Evolutionary conservation across 768 basidiomycete genomes (phyloP).

Genomic region (Russula vinacea): DNA sequence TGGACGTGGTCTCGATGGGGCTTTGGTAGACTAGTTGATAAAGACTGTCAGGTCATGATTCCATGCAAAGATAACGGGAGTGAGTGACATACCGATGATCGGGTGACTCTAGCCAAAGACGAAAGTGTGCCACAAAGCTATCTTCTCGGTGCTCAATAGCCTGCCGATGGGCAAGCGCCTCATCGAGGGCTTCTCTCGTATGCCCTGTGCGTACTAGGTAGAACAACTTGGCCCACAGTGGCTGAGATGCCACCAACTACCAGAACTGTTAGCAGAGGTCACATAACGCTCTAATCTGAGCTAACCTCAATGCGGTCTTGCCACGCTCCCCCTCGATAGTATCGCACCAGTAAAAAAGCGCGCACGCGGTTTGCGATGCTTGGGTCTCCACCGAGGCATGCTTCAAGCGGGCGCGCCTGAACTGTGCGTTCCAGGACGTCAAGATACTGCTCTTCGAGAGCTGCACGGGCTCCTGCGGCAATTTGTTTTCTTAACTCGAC

Average conservation of each 20-base stretch:
- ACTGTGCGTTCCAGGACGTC: constrained; percentile 79
- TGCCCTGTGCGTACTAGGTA: constrained; percentile 89
- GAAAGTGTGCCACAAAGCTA: constrained; percentile 79
- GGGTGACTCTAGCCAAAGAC: constrained; percentile 75
- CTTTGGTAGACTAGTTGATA: constrained; percentile 55
- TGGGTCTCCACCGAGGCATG: constrained; percentile 86
- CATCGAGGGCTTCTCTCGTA: constrained; percentile 71
- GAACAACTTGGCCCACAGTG: constrained; percentile 92
- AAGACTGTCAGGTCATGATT: constrained; percentile 10
- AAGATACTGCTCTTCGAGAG: constrained; percentile 88
- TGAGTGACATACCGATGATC: constrained; percentile 60
- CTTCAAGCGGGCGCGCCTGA: constrained; percentile 77
- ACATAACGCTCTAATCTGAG: constrained; percentile 4
- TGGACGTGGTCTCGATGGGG: constrained; percentile 77
- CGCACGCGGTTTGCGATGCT: constrained; percentile 85
- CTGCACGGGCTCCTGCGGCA: constrained; percentile 70
- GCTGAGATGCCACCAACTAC: constrained; percentile 80
- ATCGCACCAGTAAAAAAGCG: constrained; percentile 78
- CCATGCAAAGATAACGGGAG: neutral
- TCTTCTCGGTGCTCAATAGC: constrained; percentile 75
- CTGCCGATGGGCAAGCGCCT: constrained; percentile 65
- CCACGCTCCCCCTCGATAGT: constrained; percentile 80
- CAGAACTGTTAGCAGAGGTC: neutral
- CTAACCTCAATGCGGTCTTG: constrained; percentile 82
- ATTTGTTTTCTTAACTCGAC: constrained; percentile 66